Evolutionary conservation across 2,329 filamentous ascomycete genomes (phyloP).

Genomic region (Chrysoporthe austroafricana): DNA sequence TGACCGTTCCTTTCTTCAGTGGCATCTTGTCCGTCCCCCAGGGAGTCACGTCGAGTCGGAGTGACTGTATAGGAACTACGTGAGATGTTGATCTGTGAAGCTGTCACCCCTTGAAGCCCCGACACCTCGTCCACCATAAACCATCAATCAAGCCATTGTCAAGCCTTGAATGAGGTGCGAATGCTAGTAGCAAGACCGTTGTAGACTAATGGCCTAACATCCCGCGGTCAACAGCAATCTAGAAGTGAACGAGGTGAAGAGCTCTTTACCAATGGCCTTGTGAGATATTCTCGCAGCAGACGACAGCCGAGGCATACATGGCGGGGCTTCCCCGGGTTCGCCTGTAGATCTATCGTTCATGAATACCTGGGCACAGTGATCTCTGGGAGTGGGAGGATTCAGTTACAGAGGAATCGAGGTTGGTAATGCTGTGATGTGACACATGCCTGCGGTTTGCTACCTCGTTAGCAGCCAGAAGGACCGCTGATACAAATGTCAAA

Average conservation of each 20-base stretch:
- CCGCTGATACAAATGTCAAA: slow-evolving; percentile 27
- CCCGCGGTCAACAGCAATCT: neutral
- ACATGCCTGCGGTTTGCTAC: slow-evolving; percentile 18
- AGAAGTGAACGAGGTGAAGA: neutral
- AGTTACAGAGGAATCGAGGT: neutral
- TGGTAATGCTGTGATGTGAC: neutral
- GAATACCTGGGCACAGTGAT: neutral
- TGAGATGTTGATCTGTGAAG: neutral
- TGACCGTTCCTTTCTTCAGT: neutral
- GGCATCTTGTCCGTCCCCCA: neutral
- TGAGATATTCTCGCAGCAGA: neutral
- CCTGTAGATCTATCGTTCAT: neutral
- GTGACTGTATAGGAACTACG: neutral
- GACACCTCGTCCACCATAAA: neutral
- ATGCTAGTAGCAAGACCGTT: neutral
- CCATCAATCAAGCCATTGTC: neutral
- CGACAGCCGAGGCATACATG: neutral
- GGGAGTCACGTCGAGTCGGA: neutral
- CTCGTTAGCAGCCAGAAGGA: neutral
- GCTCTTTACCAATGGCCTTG: neutral
- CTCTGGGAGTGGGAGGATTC: neutral
- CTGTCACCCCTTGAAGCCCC: neutral
- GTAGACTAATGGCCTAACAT: neutral
- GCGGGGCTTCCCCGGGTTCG: neutral
- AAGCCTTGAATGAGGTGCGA: neutral